Evolutionary conservation across 257 asterid genomes (phyloP).

Genomic region (Rhazya stricta): DNA sequence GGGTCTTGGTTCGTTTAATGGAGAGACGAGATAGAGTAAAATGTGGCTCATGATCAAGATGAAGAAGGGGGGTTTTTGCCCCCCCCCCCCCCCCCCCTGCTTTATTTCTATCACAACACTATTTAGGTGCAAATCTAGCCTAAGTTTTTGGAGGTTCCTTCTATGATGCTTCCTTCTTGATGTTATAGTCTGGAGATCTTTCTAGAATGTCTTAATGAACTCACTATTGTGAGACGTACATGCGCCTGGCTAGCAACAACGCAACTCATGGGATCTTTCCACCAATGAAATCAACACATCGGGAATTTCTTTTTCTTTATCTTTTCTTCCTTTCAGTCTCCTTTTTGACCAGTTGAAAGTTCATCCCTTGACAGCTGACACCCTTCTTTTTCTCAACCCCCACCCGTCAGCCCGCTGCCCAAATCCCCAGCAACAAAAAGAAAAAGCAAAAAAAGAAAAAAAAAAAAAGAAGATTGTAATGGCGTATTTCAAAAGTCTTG

Average conservation of each 20-base stretch:
- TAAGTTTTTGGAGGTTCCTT: conserved; percentile 14
- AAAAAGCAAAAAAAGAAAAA: too few species aligned
- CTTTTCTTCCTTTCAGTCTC: conserved; percentile 23
- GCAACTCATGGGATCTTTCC: too few species aligned
- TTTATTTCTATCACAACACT: conserved; percentile 25
- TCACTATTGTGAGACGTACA: too few species aligned
- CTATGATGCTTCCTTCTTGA: conserved; percentile 16
- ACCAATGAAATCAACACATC: conserved; percentile 22
- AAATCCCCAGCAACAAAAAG: too few species aligned
- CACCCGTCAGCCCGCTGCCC: too few species aligned
- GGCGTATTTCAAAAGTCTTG: neutral
- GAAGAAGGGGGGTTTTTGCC: neutral
- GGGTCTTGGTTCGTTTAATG: conserved; percentile 18
- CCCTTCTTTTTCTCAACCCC: conserved; percentile 12
- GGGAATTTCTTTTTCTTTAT: conserved; percentile 6
- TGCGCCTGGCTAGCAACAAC: too few species aligned
- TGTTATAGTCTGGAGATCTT: neutral
- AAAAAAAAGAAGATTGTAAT: neutral
- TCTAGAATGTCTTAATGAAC: too few species aligned
- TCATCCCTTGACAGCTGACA: conserved; percentile 9
- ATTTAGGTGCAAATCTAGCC: conserved; percentile 10
- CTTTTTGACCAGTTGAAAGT: conserved; percentile 28
- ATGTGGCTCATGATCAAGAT: conserved; percentile 11
- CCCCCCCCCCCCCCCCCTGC: conserved; percentile 17
- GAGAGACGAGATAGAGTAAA: conserved; percentile 1